Percentiles rank a stretch among this genome's conserved stretches.
Conservation (phyloP, 2,329 filamentous ascomycete genomes). For the Colletotrichum scovillei region DNA sequence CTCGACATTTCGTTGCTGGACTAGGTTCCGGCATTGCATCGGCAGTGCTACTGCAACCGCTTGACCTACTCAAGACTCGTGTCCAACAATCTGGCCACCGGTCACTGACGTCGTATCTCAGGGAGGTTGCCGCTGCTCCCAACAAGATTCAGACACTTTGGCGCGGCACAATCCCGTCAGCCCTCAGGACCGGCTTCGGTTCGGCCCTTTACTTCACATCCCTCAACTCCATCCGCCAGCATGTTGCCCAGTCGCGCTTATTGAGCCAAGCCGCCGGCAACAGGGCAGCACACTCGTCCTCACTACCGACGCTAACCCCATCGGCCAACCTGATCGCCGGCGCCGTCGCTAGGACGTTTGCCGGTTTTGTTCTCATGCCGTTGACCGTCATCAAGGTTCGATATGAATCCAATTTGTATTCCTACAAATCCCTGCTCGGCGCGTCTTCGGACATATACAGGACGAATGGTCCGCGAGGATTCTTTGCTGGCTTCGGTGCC, state of each 20-base stretch:
- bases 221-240: conserved; percentile 84
- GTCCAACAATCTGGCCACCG: conserved; percentile 86
- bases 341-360: conserved; percentile 83
- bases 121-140: conserved; percentile 74
- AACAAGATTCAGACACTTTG: conserved; percentile 78
- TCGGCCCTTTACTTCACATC: conserved; percentile 94
- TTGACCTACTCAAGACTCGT: conserved; percentile 95
- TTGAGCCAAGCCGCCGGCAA: conserved; percentile 33
- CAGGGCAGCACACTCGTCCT: conserved; percentile 66
- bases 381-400: conserved; percentile 97
- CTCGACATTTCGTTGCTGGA: conserved; percentile 90
- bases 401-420: conserved; percentile 89
- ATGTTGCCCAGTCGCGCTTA: conserved; percentile 52
- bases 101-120: conserved; percentile 76
- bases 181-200: conserved; percentile 92
- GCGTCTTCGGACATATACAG: conserved; percentile 81
- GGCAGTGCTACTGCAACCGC: conserved; percentile 90
- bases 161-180: conserved; percentile 92
- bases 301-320: conserved; percentile 84
- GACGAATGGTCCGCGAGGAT: conserved; percentile 81
- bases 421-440: conserved; percentile 79
- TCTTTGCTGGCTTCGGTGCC: conserved; percentile 94
- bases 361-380: conserved; percentile 93
- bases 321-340: conserved; percentile 88
- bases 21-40: conserved; percentile 88